Percentiles rank a stretch among this genome's conserved stretches.
Conservation (phyloP, 768 basidiomycete genomes). For the Trametes maxima region DNA sequence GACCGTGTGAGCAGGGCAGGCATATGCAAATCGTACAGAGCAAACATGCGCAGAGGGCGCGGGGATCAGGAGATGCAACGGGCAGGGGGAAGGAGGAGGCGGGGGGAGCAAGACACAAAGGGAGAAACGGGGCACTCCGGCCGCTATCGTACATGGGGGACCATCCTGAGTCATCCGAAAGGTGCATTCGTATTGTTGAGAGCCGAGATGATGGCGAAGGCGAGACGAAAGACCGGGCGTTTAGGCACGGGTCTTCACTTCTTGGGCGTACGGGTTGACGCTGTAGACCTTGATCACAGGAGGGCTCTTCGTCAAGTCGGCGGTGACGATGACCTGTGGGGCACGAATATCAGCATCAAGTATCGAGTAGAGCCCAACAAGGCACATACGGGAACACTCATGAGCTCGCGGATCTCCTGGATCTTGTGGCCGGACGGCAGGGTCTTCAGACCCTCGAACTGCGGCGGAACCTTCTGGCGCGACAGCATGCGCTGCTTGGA, state of each 20-base stretch:
- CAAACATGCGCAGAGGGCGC: conserved; percentile 5
- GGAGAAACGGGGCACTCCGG: conserved; percentile 5
- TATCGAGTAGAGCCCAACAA: background rate
- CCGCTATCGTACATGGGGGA: conserved; percentile 26
- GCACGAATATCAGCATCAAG: background rate
- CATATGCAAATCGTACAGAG: conserved; percentile 17
- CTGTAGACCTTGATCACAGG: conserved; percentile 98
- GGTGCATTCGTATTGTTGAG: conserved; percentile 5
- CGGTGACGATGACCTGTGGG: conserved; percentile 86
- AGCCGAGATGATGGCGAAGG: background rate
- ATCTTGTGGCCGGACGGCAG: conserved; percentile 85
- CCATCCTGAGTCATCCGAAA: conserved; percentile 11
- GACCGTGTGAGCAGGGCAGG: conserved; percentile 12
- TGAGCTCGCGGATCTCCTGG: conserved; percentile 92
- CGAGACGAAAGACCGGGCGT: background rate
- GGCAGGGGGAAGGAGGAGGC: background rate
- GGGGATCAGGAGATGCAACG: background rate
- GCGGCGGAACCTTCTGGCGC: conserved; percentile 70
- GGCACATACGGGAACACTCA: conserved; percentile 83
- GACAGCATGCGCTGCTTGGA: conserved; percentile 81
- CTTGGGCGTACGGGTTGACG: conserved; percentile 84
- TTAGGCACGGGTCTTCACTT: conserved; percentile 40
- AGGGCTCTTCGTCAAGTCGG: conserved; percentile 93
- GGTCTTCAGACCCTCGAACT: conserved; percentile 81
- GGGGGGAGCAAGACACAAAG: background rate